Evolutionary conservation across 164 flowering plant genomes (phyloP), one percentile per base, ranked within the genome.

Genomic region (Platanus orientalis): DNA sequence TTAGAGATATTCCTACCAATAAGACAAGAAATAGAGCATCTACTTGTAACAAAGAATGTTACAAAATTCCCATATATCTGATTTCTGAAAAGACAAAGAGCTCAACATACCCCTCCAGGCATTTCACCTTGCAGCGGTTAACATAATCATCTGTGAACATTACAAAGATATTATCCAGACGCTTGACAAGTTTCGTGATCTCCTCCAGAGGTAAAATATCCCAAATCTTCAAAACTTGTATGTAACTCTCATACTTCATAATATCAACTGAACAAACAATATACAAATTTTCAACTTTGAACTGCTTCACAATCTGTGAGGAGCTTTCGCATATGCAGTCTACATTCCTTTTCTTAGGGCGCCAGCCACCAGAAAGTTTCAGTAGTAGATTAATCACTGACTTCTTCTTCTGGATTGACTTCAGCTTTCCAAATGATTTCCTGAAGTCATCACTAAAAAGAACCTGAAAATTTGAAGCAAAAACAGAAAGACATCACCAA

Each of bases 181-280:
- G 83, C 57, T 77, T 82, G 30, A 71, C 69, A 40, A 87, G 71
- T 69, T 81, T 82, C 1, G 79, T 74, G 7, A 84, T 61, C 60
- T 81, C 96, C 44, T 73, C 86, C 26, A 74, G 47, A 6, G 88
- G 85, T 67, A 89, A 60, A 27, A 89, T 63, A 67, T 88, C 89
- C 97, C 97, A 90, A 25, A 83, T 72, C 75, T 72, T 88, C 71
- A 87, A 51, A 24, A 85, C 84, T 72, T 87, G 93, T 17, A 26
- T 52, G 52, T 81, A 81, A 4, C 29, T 39, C 24, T 62, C 50
- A 40, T 79, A 75, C 63, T 85, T 85, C 21, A 47, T 58, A 4
- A 83, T 69, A 36, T 87, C 93, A 69, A 71, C 61, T 4, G 89
- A 66, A 63, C 86, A 76, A 53, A 88, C 50, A 47, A 84, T 36